These are phyloP conservation scores for Neofusicoccum kwambonambiense DNA, from an alignment of 2,329 filamentous ascomycete genomes.

Conservation along the genomic window DNA sequence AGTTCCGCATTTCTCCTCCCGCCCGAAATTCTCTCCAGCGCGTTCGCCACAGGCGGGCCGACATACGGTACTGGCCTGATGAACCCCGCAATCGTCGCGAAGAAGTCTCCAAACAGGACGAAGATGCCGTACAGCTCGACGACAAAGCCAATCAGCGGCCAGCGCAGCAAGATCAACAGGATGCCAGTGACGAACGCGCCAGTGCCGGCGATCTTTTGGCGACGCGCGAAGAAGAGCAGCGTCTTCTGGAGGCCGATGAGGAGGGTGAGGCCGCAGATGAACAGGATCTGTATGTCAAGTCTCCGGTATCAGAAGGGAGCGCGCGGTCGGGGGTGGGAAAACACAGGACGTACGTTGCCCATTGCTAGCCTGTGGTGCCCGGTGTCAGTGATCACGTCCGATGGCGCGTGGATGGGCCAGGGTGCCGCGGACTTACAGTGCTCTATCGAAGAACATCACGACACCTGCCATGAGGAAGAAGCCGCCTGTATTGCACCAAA, in stretches of 20 bases:
- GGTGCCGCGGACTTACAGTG: conserved; percentile 64
- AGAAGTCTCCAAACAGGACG: conserved; percentile 92
- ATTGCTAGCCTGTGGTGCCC: conserved; percentile 72
- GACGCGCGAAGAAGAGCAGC: conserved; percentile 87
- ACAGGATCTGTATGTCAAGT: conserved; percentile 70
- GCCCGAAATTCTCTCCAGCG: conserved; percentile 68
- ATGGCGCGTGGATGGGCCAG: background rate
- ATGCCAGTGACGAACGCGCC: conserved; percentile 84
- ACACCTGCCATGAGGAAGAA: conserved; percentile 95
- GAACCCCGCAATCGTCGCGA: conserved; percentile 87
- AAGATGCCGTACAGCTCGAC: conserved; percentile 92
- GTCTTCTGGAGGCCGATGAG: conserved; percentile 94
- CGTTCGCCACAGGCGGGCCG: conserved; percentile 77
- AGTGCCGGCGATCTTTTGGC: conserved; percentile 89
- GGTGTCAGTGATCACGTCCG: conserved; percentile 20
- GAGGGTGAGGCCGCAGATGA: conserved; percentile 92
- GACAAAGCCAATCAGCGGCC: conserved; percentile 87
- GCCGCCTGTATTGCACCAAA: conserved; percentile 59
- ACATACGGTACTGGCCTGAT: conserved; percentile 80
- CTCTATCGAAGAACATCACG: conserved; percentile 95
- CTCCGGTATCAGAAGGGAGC: background rate
- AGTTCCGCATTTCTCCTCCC: conserved; percentile 73
- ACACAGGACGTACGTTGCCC: conserved; percentile 71
- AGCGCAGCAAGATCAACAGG: conserved; percentile 79
- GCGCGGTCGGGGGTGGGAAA: background rate